Evolutionary conservation across 441 rosid genomes (phyloP).

Genomic region (Corymbia calophylla): DNA sequence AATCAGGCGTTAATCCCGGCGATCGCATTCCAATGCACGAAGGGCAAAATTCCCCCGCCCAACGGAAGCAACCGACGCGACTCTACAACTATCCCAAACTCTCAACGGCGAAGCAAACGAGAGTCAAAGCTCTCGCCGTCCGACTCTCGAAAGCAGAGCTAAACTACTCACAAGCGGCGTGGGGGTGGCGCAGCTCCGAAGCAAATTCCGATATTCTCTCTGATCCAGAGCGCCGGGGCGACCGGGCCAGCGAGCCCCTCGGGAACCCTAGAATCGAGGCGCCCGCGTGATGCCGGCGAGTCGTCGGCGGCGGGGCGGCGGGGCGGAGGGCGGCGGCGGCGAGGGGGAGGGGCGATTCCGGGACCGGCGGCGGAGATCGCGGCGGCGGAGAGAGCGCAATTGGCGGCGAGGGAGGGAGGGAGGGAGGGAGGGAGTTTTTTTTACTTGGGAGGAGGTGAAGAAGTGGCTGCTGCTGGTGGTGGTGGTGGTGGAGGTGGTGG

Average conservation of each 20-base stretch:
- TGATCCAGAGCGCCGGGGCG: not conserved
- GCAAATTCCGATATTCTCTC: not conserved
- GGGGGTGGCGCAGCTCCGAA: not conserved
- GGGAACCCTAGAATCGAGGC: not conserved
- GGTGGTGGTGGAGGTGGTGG: slow-evolving; percentile 25
- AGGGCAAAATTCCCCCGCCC: not conserved
- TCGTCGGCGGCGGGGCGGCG: not conserved
- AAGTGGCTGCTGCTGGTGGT: not conserved
- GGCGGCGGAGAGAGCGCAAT: slow-evolving; percentile 3
- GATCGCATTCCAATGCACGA: not conserved
- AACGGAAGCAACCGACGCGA: not conserved
- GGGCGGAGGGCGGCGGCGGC: not conserved
- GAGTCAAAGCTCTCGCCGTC: not conserved
- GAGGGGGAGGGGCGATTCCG: not conserved
- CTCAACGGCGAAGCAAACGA: not conserved
- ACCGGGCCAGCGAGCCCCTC: not conserved
- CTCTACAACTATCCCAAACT: not conserved
- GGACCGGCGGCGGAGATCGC: not conserved
- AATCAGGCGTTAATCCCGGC: not conserved
- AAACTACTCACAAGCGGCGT: not conserved
- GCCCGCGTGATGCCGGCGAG: not conserved
- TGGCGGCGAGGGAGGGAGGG: slow-evolving; percentile 8
- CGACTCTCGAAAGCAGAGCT: not conserved
- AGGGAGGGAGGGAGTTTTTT: not conserved
- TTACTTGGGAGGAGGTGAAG: not conserved